Base-by-base conservation (phyloP, 2,329 filamentous ascomycete genomes). In the Fusarium vanettenii region DNA sequence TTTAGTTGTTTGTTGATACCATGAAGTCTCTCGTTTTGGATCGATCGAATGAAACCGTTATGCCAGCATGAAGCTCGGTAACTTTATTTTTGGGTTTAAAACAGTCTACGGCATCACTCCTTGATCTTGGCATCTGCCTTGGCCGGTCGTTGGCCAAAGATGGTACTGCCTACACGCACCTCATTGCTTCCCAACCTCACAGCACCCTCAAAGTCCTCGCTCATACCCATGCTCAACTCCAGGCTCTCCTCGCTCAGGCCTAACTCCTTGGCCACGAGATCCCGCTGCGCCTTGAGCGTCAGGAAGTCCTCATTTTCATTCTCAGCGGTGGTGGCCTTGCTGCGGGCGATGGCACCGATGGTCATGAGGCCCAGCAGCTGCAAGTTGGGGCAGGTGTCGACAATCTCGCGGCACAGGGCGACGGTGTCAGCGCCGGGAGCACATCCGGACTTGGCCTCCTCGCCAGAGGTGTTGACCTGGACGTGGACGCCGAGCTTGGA, bases 151-250 rank as follows among this genome's bases (percentile, higher is more conserved):
- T 92, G 86, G 2, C 97, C 97, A 82, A 99, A 99, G 67, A 99
- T 98, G 2, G 94, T 96, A 80, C 95, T 98, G 2, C 97, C 97
- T 10, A 99, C 91, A 67, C 97, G 89, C 7, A 99, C 95, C 87
- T 98, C 95, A 77, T 91, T 89, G 84, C 95, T 98, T 0, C 97
- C 97, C 86, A 95, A 86, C 14, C 84, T 85, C 79, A 98, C 92
- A 1, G 97, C 97, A 9, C 92, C 93, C 86, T 98, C 95, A 82
- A 96, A 99, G 83, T 99, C 97, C 80, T 94, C 92, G 81, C 95
- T 98, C 97, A 99, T 99, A 8, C 96, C 96, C 96, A 99, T 99
- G 84, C 95, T 98, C 84, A 98, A 83, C 86, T 98, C 95, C 78
- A 98, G 81, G n/a, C 68, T 73, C 70, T 88, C 87, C n/a, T 86